Evolutionary conservation across 495 filamentous ascomycete genomes (phyloP), one percentile per base, ranked within the genome.

Genomic region (Penicillium lividum): DNA sequence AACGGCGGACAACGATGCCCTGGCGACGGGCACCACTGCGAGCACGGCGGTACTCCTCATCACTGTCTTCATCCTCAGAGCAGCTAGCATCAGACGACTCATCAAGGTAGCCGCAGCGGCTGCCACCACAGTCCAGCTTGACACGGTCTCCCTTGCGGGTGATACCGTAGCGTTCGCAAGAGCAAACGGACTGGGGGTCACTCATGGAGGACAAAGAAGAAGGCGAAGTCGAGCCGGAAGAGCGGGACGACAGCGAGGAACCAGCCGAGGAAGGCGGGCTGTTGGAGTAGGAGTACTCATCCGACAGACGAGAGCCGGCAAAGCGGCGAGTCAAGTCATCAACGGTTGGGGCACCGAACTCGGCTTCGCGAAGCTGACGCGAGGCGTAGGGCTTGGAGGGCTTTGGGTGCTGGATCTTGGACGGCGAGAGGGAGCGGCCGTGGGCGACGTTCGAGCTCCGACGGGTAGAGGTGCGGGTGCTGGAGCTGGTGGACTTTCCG

Each of bases 91-190:
- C 79, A 3, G 81, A 84, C n/a, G 73, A 76, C 64, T 80, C 77
- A 63, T 86, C 82, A 58, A 82, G 80, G 77, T 89, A 93, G 57
- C 89, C 89, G 73, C 92, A 97, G 68, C 91, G 86, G 58, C 83
- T 77, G 59, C 92, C 92, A 45, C 91, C 91, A 65, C 92, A 97
- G 82, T 97, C 92, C 60, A 97, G 85, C 83, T 92, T 94, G 83
- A 97, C 88, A 56, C 91, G 84, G 69, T 92, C 88, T 59, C 92
- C 92, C 77, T 86, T 86, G 76, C 92, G 89, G 57, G 92, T 97
- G 80, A 97, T 95, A 55, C 92, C 92, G 79, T 94, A 97, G 79
- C 92, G 91, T 66, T 97, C 90, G 75, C 92, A 97, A 58, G 84
- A 88, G 82, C 92, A 97, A 56, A 76, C 68, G 50, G 82, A 84